Conservation (phyloP, 805 yeast genomes). For the Saturnispora sekii region DNA sequence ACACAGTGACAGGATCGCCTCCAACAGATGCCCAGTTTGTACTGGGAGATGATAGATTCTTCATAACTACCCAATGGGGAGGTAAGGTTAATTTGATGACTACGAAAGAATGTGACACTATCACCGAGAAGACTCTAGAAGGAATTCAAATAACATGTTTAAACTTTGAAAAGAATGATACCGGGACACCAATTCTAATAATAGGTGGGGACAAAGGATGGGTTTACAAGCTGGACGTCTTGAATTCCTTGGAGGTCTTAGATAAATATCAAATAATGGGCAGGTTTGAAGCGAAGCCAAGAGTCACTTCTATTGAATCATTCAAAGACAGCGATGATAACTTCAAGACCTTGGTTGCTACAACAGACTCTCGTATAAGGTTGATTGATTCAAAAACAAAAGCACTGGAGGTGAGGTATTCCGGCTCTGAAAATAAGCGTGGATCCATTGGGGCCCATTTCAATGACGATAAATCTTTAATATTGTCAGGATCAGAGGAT, state of each 20-base stretch:
- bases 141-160: constrained; percentile 62
- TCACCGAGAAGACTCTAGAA: constrained; percentile 45
- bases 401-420: constrained; percentile 54
- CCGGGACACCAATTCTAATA: constrained; percentile 26
- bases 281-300: constrained; percentile 38
- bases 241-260: constrained; percentile 35
- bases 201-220: constrained; percentile 79
- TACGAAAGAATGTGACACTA: constrained; percentile 59
- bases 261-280: constrained; percentile 35
- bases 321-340: constrained; percentile 22
- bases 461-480: constrained; percentile 45
- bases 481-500: constrained; percentile 80
- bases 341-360: constrained; percentile 41
- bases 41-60: constrained; percentile 80
- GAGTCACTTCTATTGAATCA: constrained; percentile 68
- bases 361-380: constrained; percentile 76
- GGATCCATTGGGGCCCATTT: constrained; percentile 63
- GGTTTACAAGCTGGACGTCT: constrained; percentile 51
- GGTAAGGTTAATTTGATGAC: constrained; percentile 75
- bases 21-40: constrained; percentile 76
- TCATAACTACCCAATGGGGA: constrained; percentile 73
- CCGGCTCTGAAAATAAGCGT: constrained; percentile 62
- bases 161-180: constrained; percentile 54
- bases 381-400: constrained; percentile 47
- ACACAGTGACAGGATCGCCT: constrained; percentile 59